Conservation (phyloP, 2,329 filamentous ascomycete species). For the Diaporthe destruens region DNA sequence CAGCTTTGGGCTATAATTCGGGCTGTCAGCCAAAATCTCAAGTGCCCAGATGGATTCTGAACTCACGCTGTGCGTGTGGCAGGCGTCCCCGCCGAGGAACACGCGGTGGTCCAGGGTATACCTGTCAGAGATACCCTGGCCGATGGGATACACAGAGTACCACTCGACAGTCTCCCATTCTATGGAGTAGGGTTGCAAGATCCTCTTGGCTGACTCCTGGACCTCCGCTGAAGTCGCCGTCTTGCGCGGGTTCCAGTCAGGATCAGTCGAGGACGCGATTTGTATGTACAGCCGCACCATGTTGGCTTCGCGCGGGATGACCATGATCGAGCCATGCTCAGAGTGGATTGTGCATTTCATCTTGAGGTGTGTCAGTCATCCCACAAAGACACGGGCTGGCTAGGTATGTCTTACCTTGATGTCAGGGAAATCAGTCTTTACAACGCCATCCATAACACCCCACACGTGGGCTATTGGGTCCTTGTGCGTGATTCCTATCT, state of each 20-base stretch:
- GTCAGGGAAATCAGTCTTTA: slow-evolving; percentile 81
- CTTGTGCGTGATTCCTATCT: slow-evolving; percentile 78
- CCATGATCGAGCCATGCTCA: slow-evolving; percentile 80
- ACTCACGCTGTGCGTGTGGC: slow-evolving; percentile 80
- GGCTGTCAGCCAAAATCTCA: background rate
- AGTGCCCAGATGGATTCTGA: background rate
- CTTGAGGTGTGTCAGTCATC: slow-evolving; percentile 49
- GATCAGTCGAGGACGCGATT: slow-evolving; percentile 70
- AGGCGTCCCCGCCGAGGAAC: slow-evolving; percentile 83
- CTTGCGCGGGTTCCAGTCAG: slow-evolving; percentile 72
- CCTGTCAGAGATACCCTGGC: slow-evolving; percentile 77
- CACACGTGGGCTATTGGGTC: slow-evolving; percentile 79
- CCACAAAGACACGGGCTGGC: background rate
- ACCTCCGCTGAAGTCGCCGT: slow-evolving; percentile 74
- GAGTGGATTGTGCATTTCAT: slow-evolving; percentile 85
- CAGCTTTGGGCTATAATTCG: slow-evolving; percentile 76
- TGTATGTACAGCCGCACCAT: slow-evolving; percentile 80
- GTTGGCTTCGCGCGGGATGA: slow-evolving; percentile 79
- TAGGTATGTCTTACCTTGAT: slow-evolving; percentile 67
- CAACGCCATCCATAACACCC: slow-evolving; percentile 82
- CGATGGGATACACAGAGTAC: slow-evolving; percentile 83
- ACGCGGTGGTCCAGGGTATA: slow-evolving; percentile 78
- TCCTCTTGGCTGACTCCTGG: slow-evolving; percentile 73
- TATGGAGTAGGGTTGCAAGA: slow-evolving; percentile 75
- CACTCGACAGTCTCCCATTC: slow-evolving; percentile 77